A percentile compares a stretch with the other conserved stretches of the same genome.
Conservation (phyloP, 495 filamentous ascomycete genomes). For the Penicillium steckii region DNA sequence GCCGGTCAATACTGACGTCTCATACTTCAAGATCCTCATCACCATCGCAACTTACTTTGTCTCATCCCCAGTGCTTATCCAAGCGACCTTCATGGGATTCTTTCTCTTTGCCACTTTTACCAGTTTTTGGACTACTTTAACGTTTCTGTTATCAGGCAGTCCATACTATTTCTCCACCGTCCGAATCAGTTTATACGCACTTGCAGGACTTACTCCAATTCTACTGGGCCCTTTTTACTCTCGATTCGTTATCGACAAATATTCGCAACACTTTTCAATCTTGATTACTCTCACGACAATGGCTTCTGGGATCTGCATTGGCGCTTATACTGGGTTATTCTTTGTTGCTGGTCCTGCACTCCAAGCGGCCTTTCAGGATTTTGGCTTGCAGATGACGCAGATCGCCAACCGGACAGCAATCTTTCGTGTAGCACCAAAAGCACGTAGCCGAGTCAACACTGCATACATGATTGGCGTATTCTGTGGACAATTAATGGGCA, state of each 20-base stretch:
- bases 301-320: slow-evolving; percentile 63
- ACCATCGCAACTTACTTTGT: slow-evolving; percentile 60
- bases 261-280: slow-evolving; percentile 62
- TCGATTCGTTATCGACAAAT: slow-evolving; percentile 66
- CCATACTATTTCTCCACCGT: slow-evolving; percentile 69
- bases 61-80: slow-evolving; percentile 65
- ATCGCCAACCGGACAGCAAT: slow-evolving; percentile 73
- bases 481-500: slow-evolving; percentile 74
- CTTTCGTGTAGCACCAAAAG: slow-evolving; percentile 68
- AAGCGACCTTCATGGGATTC: slow-evolving; percentile 60
- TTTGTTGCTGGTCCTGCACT: slow-evolving; percentile 73
- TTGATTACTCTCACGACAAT: slow-evolving; percentile 58
- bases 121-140: slow-evolving; percentile 80
- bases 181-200: slow-evolving; percentile 72
- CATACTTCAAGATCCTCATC: slow-evolving; percentile 64
- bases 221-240: slow-evolving; percentile 65
- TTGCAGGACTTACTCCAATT: slow-evolving; percentile 73
- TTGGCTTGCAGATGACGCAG: slow-evolving; percentile 72
- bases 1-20: slow-evolving; percentile 57
- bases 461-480: slow-evolving; percentile 78
- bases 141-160: slow-evolving; percentile 67
- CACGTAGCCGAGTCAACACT: slow-evolving; percentile 76
- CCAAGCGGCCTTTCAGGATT: slow-evolving; percentile 69
- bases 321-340: slow-evolving; percentile 64
- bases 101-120: slow-evolving; percentile 59